Conservation (phyloP, 1,139 yeast species). For the Candida pseudoviswanathii region DNA sequence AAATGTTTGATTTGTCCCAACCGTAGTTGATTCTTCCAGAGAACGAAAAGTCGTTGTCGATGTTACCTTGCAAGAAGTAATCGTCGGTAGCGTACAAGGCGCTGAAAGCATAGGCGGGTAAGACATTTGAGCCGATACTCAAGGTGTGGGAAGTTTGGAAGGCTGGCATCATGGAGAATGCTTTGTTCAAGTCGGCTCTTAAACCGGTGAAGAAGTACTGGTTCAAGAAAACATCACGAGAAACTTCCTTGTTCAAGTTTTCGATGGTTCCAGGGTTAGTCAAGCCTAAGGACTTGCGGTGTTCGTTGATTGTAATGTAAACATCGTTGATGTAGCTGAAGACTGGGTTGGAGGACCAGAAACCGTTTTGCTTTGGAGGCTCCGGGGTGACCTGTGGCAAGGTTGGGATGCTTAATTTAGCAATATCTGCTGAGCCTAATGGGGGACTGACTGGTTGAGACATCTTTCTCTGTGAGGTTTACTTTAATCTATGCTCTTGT, state of each 20-base stretch:
- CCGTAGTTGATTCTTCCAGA: constrained; percentile 92
- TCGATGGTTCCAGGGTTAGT: constrained; percentile 94
- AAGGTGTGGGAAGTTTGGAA: constrained; percentile 97
- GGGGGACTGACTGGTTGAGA: constrained; percentile 26
- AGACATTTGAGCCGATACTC: constrained; percentile 80
- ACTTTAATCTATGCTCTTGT: not conserved
- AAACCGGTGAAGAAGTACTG: constrained; percentile 95
- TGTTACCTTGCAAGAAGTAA: constrained; percentile 85
- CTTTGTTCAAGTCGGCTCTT: constrained; percentile 95
- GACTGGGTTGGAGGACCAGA: constrained; percentile 87
- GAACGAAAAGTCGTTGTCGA: constrained; percentile 83
- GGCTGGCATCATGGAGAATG: constrained; percentile 87
- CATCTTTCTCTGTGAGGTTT: not conserved
- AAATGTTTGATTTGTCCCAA: constrained; percentile 78
- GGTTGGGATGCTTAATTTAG: constrained; percentile 56
- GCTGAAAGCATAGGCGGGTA: constrained; percentile 91
- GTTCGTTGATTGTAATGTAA: constrained; percentile 69
- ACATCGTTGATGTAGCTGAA: constrained; percentile 80
- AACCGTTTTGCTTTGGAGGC: constrained; percentile 52
- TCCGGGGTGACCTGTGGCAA: constrained; percentile 58
- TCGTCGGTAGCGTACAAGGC: constrained; percentile 89
- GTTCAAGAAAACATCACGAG: constrained; percentile 87
- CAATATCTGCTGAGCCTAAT: constrained; percentile 46
- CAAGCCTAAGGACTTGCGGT: constrained; percentile 80
- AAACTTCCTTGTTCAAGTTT: constrained; percentile 88